Base-by-base conservation (phyloP, 352 stramenopile species). In the Pythium phragmiticola region DNA sequence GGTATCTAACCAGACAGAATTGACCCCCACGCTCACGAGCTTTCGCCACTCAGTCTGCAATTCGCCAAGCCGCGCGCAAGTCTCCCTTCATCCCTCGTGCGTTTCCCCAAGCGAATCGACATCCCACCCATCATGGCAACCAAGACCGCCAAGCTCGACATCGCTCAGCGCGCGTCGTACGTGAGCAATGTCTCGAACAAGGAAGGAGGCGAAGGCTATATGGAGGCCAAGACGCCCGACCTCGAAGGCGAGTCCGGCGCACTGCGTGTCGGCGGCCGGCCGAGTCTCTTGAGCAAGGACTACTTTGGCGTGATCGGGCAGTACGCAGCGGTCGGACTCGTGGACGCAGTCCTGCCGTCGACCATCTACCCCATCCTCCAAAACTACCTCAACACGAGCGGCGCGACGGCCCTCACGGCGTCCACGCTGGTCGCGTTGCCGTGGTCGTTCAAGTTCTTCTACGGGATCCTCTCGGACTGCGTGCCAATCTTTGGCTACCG, bases 401-500 rank as follows among this genome's bases (percentile, higher is more conserved):
- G 63, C 14, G 55, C 60, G 3, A 59, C 46, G 14, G 19, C n/a
- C 53, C 28, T 64, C 28, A 62, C 66, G 13, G 66, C 66, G 0
- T 41, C 53, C 1, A 57, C 54, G 13, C 52, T 72, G 0, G 63
- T 70, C 7, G 12, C 26, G n/a, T n/a, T 63, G 21, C 68, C 63
- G 41, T 72, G 62, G 59, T 65, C 59, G 37, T 65, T 59, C 59
- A 65, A 65, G 52, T 57, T 81, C 47, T 78, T 81, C 43, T 72
- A 75, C 28, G 74, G 74, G 7, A 42, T 81, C 7, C 43, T 81
- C 23, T 76, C 74, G 3, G 74, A 78, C 52, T 75, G 70, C 41
- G n/a, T 77, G 2, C 73, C 73, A 7, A 70, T 80, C 60, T 68
- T 60, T 55, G 73, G 73, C 39, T 78, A 73, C 46, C 70, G 70